A percentile compares a stretch with the other conserved stretches of the same genome.
These are phyloP conservation scores for Peniophora sp. DNA, from an alignment of 1,284 basidiomycete species.

Conservation along the genomic window DNA sequence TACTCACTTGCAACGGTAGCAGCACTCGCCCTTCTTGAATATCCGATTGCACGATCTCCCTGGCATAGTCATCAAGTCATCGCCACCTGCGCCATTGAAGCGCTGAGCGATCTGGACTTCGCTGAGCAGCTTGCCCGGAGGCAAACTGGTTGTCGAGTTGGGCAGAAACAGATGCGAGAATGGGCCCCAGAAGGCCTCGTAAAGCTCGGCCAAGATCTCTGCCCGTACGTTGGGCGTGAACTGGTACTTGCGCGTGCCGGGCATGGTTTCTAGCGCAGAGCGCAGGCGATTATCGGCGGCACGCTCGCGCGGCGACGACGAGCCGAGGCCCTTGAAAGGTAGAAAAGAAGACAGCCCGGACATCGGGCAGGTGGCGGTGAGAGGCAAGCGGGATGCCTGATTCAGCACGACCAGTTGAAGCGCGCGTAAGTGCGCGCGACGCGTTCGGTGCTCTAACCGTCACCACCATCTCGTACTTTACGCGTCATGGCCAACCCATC, in stretches of 20 bases:
- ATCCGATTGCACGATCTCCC: conserved; percentile 71
- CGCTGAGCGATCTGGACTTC: conserved; percentile 55
- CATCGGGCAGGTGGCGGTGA: conserved; percentile 19
- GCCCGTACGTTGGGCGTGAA: conserved; percentile 65
- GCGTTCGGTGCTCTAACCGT: conserved; percentile 1
- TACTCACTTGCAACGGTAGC: conserved; percentile 86
- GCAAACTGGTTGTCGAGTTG: conserved; percentile 49
- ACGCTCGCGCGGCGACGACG: conserved; percentile 46
- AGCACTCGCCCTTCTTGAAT: conserved; percentile 80
- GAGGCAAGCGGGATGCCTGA: neutral
- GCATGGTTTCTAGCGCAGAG: conserved; percentile 71
- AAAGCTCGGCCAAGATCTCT: conserved; percentile 72
- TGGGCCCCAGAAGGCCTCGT: conserved; percentile 71
- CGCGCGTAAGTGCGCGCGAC: neutral
- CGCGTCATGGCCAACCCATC: conserved; percentile 9
- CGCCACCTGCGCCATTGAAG: conserved; percentile 48
- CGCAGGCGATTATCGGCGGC: conserved; percentile 57
- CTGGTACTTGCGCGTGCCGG: conserved; percentile 64
- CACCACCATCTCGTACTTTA: conserved; percentile 9
- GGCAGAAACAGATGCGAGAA: conserved; percentile 66
- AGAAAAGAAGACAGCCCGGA: conserved; percentile 40
- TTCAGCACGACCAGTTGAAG: neutral
- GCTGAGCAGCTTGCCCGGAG: conserved; percentile 51
- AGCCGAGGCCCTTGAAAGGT: conserved; percentile 37
- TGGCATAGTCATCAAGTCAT: conserved; percentile 44